Conservation (phyloP, 1,284 basidiomycete genomes). For the Neolentinus lepideus region DNA sequence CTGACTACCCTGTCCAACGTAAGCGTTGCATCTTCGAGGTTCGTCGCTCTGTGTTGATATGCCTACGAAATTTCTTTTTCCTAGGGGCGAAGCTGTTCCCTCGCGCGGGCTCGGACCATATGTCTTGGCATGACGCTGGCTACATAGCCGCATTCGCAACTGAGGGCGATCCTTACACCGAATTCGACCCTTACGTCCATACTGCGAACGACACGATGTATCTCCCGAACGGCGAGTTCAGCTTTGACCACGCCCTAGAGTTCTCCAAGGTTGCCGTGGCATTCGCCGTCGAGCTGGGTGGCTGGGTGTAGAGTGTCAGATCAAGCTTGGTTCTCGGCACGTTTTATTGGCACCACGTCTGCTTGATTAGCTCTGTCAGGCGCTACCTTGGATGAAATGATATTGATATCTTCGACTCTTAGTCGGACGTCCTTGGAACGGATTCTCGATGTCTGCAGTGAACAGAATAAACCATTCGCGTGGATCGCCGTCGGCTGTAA, state of each 20-base stretch:
- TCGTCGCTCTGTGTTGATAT: neutral
- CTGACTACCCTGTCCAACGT: neutral
- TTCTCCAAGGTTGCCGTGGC: conserved; percentile 39
- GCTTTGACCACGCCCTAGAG: conserved; percentile 23
- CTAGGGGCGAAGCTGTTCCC: neutral
- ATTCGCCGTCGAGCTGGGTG: conserved; percentile 32
- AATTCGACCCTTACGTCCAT: conserved; percentile 29
- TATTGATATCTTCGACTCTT: too few species aligned
- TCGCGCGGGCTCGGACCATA: neutral
- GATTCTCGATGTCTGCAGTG: too few species aligned
- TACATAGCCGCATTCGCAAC: neutral
- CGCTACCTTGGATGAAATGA: too few species aligned
- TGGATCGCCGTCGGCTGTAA: too few species aligned
- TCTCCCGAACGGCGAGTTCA: conserved; percentile 28
- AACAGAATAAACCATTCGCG: too few species aligned
- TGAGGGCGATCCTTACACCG: conserved; percentile 5
- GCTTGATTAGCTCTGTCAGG: too few species aligned
- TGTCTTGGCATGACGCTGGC: neutral
- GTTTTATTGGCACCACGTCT: too few species aligned
- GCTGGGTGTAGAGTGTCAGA: neutral
- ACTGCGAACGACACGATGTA: conserved; percentile 15
- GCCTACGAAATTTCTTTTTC: neutral
- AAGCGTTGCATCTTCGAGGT: neutral
- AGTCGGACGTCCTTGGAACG: too few species aligned
- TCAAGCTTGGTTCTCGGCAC: too few species aligned